phyloP scores from a whole-genome alignment of 2,329 filamentous ascomycete species.

The Botrytis pseudocinerea region DNA sequence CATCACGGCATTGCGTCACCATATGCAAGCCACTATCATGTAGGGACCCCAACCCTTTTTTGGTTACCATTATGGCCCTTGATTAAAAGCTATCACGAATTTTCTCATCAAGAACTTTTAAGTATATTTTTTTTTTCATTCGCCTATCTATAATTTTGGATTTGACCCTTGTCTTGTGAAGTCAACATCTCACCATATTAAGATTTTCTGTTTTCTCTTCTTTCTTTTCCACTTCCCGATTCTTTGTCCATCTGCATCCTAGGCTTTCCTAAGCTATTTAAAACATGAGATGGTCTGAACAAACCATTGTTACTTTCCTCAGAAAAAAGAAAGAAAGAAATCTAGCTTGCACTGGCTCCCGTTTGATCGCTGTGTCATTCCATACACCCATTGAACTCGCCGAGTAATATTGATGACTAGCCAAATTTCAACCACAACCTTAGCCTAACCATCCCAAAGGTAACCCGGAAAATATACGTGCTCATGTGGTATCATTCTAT shows the following conservation, averaged over 20 bases:
- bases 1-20: neutral
- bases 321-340: neutral
- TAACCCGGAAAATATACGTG: slow-evolving; percentile 26
- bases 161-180: neutral
- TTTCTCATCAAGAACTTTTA: neutral
- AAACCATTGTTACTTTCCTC: neutral
- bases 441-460: slow-evolving; percentile 21
- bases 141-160: neutral
- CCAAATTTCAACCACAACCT: slow-evolving; percentile 17
- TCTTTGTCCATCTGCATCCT: neutral
- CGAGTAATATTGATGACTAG: slow-evolving; percentile 24
- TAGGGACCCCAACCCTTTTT: neutral
- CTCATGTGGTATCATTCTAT: slow-evolving; percentile 26
- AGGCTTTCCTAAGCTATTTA: neutral
- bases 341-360: neutral
- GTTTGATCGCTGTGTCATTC: slow-evolving; percentile 25
- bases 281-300: neutral
- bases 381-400: neutral
- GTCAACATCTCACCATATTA: neutral
- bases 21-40: neutral
- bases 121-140: neutral
- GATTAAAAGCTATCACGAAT: neutral
- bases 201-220: neutral
- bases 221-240: neutral
- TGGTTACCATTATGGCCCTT: neutral